Evolutionary conservation across 176 grass and related monocot genomes (phyloP), one percentile per base, ranked within the genome.

Genomic region (Tuctoria greenei): DNA sequence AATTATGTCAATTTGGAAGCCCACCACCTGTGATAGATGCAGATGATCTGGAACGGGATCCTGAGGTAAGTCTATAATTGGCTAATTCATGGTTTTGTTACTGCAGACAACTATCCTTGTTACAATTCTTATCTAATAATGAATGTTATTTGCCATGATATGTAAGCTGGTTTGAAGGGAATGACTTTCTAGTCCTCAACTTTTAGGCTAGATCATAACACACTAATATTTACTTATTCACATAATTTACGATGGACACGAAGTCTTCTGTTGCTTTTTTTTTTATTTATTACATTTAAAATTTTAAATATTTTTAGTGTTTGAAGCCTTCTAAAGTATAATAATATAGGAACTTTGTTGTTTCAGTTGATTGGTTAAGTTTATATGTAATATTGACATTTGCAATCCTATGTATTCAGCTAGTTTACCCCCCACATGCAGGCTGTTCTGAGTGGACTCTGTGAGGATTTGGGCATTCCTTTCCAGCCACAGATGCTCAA

Each of bases 21-120:
- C 40, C 75, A 66, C 95, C 95, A 27, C 88, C 95, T 51, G 75
- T 98, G 68, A 93, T 98, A 90, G 91, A 98, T 90, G 86, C 95
- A 68, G 95, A 98, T 69, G 95, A 98, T 81, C 84, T 98, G 68
- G 86, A 77, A 67, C 79, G 51, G 20, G 54, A 98, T 72, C 91
- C 95, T 56, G 81, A 98, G 95, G 95, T 98, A 69, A 73, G 66
- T 83, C 51, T 60, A 18, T 81, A 42, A 61, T 45, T 64, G 5
- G n/a, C 37, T 71, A 18, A 49, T 71, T 42, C 25, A 27, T 74
- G 47, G 15, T 74, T 61, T 64, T 67, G 37, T 79, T 38, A 61
- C 11, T 73, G 12, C 61, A 31, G 17, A 49, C 4, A 16, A 71
- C 10, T 58, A 34, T 77, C 27, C 16, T 46, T 54, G 15, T 45